Conservation (phyloP, 2,329 filamentous ascomycete genomes). For the Pseudogymnoascus sp. region DNA sequence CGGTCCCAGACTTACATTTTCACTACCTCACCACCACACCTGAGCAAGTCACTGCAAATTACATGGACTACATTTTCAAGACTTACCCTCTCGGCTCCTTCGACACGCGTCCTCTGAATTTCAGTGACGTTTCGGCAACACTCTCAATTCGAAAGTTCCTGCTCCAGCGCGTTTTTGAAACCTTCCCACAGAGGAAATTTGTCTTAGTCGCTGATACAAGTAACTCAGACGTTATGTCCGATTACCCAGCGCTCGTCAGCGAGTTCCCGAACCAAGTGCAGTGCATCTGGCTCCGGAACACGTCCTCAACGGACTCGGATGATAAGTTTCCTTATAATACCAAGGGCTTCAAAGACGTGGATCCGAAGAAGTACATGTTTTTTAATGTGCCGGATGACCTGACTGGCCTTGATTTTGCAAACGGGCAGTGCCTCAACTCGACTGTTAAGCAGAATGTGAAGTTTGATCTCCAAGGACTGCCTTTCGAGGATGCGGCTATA, state of each 20-base stretch:
- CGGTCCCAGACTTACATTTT: constrained; percentile 63
- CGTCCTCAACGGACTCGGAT: constrained; percentile 56
- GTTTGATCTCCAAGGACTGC: constrained; percentile 56
- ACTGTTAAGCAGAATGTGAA: constrained; percentile 64
- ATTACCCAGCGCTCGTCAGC: constrained; percentile 52
- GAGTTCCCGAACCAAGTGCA: constrained; percentile 65
- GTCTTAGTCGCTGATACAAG: constrained; percentile 69
- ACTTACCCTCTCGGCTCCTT: constrained; percentile 72
- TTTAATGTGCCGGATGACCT: constrained; percentile 67
- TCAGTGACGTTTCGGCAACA: constrained; percentile 66
- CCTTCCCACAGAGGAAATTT: constrained; percentile 68
- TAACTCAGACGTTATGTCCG: constrained; percentile 69
- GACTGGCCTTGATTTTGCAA: constrained; percentile 55
- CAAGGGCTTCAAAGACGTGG: constrained; percentile 58
- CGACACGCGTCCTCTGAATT: constrained; percentile 72
- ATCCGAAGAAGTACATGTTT: constrained; percentile 69
- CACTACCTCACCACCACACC: constrained; percentile 77
- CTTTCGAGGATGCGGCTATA: constrained; percentile 27
- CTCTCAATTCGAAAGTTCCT: constrained; percentile 64
- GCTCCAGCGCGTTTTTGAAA: constrained; percentile 65
- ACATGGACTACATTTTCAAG: constrained; percentile 74
- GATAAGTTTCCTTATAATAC: constrained; percentile 73
- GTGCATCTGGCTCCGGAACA: constrained; percentile 73
- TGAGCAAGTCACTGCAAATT: constrained; percentile 68
- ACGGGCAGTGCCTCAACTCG: constrained; percentile 60